Base-by-base conservation (phyloP, 2,329 filamentous ascomycete species). In the Camillea tinctor region DNA sequence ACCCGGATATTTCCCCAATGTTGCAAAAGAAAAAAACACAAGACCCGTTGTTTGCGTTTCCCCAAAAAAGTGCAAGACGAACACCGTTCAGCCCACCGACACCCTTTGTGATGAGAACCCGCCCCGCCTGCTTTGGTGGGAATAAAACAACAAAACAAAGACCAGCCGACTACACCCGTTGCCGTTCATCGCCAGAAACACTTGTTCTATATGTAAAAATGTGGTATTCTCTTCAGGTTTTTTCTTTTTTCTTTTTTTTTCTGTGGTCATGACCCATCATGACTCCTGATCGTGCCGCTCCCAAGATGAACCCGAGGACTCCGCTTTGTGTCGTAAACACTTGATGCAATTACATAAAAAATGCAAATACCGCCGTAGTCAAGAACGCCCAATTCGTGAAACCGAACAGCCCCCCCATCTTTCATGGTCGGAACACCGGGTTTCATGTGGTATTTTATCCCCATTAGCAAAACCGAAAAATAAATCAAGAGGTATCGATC, bases 161-260 rank as follows among this genome's bases (percentile, higher is more conserved):
- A 71, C 71, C 70, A 68, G 71, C 69, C 72, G 66, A 44, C 36
- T 44, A 44, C 36, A 44, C 36, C 36, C 36, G 36, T 44, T 44
- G 36, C 71, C 65, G 71, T 68, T 70, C 69, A 72, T 71, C 68
- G 73, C 73, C 72, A 44, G 36, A 74, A 72, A 75, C 72, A 76
- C 74, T 77, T 74, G 74, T 73, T 81, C 81, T 83, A 84, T 82
- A 81, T 80, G 75, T 77, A 74, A 61, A 69, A 68, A n/a, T n/a
- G n/a, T 74, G 72, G 73, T 75, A 72, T 73, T 76, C 70, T 77
- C 17, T 9, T 30, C 7, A 4, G 4, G 3, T 51, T 51, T 51
- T 51, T 51, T 51, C 19, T 22, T 51, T 51, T 51, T 30, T 30
- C 62, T 66, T 56, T 60, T 77, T 75, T 77, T 77, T 76, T 77